Conservation (phyloP, 805 yeast genomes). For the Cyberlindnera suaveolens region DNA sequence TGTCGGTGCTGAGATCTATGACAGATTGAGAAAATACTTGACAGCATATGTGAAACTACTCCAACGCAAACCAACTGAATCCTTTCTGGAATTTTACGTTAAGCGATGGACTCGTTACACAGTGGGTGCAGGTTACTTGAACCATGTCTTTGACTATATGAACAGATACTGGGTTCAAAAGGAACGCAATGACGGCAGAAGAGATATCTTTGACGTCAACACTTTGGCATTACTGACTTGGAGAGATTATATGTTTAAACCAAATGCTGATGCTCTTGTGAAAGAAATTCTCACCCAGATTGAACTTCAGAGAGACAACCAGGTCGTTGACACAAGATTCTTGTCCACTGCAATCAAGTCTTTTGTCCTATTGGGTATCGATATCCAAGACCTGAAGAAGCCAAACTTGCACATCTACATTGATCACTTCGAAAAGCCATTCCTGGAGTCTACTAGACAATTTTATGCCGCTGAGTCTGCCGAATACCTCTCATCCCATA, state of each 20-base stretch:
- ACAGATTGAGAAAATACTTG: slow-evolving; percentile 62
- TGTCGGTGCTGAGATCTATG: slow-evolving; percentile 87
- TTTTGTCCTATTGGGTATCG: slow-evolving; percentile 85
- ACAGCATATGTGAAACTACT: slow-evolving; percentile 48
- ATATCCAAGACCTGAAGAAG: slow-evolving; percentile 81
- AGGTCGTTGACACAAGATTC: slow-evolving; percentile 58
- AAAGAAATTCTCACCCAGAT: slow-evolving; percentile 71
- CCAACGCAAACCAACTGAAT: slow-evolving; percentile 48
- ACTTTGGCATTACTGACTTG: slow-evolving; percentile 83
- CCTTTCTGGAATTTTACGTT: slow-evolving; percentile 77
- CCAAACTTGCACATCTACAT: slow-evolving; percentile 78
- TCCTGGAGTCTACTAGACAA: slow-evolving; percentile 60
- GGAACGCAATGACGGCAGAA: slow-evolving; percentile 88
- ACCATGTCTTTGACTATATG: slow-evolving; percentile 91
- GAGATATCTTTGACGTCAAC: slow-evolving; percentile 86
- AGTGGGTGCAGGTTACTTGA: slow-evolving; percentile 85
- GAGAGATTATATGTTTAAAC: slow-evolving; percentile 76
- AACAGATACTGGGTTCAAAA: slow-evolving; percentile 97
- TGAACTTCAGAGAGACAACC: slow-evolving; percentile 72
- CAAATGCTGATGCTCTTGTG: slow-evolving; percentile 54
- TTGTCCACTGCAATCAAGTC: slow-evolving; percentile 77
- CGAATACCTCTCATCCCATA: slow-evolving; percentile 60
- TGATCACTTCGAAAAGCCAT: slow-evolving; percentile 70
- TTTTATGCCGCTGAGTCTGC: slow-evolving; percentile 67
- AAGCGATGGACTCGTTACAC: slow-evolving; percentile 84